These are phyloP conservation scores for Exophiala mesophila DNA, from an alignment of 2,329 filamentous ascomycete species.

Conservation along the genomic window DNA sequence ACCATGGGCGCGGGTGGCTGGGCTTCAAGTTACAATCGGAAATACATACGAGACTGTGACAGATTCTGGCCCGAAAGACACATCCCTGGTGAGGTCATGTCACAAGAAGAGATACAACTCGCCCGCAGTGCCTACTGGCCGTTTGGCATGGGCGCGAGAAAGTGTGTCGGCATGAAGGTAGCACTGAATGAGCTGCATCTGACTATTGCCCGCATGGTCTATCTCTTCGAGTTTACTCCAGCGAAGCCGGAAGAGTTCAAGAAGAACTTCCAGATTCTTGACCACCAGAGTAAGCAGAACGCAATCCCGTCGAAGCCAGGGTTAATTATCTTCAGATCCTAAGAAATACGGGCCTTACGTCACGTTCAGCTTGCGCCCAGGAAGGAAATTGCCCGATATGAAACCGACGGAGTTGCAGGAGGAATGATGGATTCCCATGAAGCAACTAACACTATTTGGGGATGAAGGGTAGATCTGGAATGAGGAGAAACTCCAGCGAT, in stretches of 20 bases:
- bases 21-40: background rate
- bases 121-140: constrained; percentile 29
- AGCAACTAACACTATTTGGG: too few species aligned
- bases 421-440: too few species aligned
- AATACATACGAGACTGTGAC: background rate
- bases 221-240: constrained; percentile 13
- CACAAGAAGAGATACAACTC: constrained; percentile 11
- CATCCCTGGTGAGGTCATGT: background rate
- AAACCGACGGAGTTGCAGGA: too few species aligned
- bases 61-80: background rate
- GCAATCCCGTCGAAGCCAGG: background rate
- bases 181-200: constrained; percentile 29
- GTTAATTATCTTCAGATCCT: background rate
- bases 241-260: background rate
- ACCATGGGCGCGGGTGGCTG: background rate
- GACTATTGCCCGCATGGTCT: constrained; percentile 12
- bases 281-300: background rate
- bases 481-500: too few species aligned
- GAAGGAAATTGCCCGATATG: background rate
- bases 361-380: background rate
- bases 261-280: background rate
- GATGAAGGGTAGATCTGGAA: too few species aligned
- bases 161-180: constrained; percentile 31
- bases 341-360: background rate
- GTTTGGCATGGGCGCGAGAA: constrained; percentile 30